Percentiles rank a stretch among this genome's conserved stretches.
Conservation (phyloP, 441 rosid species). For the Gossypium aridum region DNA sequence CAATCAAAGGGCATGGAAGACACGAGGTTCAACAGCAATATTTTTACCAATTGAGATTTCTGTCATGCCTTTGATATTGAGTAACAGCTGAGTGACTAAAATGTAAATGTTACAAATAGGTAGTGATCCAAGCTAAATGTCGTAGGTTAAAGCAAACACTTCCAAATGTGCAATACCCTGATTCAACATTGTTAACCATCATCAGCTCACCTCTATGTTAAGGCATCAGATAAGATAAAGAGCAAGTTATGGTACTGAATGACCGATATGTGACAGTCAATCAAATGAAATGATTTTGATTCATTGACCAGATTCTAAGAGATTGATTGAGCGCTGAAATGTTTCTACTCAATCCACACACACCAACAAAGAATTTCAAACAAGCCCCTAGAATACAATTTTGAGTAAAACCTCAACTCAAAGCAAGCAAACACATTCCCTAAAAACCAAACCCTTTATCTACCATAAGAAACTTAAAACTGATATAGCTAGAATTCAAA, state of each 20-base stretch:
- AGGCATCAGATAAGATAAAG: background rate
- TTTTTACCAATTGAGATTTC: too few species aligned
- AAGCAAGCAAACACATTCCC: background rate
- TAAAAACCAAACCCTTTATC: background rate
- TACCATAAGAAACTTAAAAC: background rate
- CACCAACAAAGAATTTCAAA: background rate
- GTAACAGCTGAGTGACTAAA: too few species aligned
- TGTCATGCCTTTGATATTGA: background rate
- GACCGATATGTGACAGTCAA: background rate
- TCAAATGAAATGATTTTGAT: background rate
- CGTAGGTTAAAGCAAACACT: too few species aligned
- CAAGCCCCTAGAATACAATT: background rate
- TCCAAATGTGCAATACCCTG: too few species aligned
- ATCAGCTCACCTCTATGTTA: background rate
- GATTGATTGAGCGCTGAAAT: background rate
- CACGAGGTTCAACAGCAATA: too few species aligned
- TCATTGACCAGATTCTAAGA: background rate
- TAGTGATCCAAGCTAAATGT: too few species aligned
- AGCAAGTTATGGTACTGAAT: background rate
- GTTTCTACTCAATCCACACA: background rate
- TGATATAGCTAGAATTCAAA: background rate
- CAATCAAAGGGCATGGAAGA: too few species aligned
- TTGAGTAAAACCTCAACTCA: background rate
- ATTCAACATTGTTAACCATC: background rate
- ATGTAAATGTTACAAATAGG: too few species aligned